Base-by-base conservation (phyloP, 2,329 filamentous ascomycete species). In the Microsporum audouinii region DNA sequence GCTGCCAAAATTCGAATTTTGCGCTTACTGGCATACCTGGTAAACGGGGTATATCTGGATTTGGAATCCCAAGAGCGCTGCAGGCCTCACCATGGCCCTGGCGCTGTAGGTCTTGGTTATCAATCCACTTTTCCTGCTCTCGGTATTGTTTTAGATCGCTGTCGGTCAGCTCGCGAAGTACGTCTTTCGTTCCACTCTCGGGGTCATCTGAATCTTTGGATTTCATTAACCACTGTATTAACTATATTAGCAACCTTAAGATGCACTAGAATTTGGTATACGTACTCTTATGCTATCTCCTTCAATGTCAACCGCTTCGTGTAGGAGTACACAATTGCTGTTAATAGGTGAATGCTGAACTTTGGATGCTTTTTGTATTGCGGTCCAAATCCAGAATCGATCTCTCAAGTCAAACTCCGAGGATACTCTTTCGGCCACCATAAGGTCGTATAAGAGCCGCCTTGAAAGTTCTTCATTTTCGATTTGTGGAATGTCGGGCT, bases 1-100 rank as follows among this genome's bases (percentile, higher is more conserved):
- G 58, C 7, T 53, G 58, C 43, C 45, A 60, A 41, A 53, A 53
- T 17, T 60, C 51, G 6, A 60, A 38, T 5, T 17, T 55, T 5
- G 38, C 34, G 10, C 29, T 38, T 14, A 29, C 7, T 6, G 33
- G 23, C 58, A 60, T 60, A 7, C 33, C 33, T 33, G 27, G 23
- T 6, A 60, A 29, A 23, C 34, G 43, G 2, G 45, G 58, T 12
- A 38, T 53, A 39, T 34, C 23, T 14, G 31, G 14, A 8, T 39
- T 36, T 57, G 55, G 55, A 27, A 60, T 51, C 12, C 45, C 45
- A 17, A 60, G 47, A 6, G 7, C 14, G 6, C 5, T 23, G n/a
- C 45, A 60, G 2, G 47, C 43, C 14, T 51, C 45, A 12, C 27
- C 31, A 53, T 60, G 58, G 14, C 51, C 36, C 36, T 60, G 43